A percentile compares a stretch with the other conserved stretches of the same genome.
phyloP scores from a whole-genome alignment of 1,284 basidiomycete species.

The Tremellales sp. region DNA sequence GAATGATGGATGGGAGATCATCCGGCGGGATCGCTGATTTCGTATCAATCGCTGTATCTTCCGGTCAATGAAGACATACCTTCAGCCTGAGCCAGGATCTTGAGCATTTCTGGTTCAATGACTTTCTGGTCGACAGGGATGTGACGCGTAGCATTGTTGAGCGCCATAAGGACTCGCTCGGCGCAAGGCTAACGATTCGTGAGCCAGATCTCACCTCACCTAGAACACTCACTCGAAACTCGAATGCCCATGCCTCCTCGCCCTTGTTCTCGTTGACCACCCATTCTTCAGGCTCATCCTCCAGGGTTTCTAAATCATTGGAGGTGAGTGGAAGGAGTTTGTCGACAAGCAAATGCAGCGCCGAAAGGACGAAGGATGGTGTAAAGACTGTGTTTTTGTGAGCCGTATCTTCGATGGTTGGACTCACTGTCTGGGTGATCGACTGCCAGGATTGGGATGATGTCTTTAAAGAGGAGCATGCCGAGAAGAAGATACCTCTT shows the following conservation, averaged over 20 bases:
- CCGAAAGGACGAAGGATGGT: slow-evolving; percentile 68
- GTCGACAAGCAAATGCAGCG: slow-evolving; percentile 71
- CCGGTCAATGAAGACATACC: slow-evolving; percentile 49
- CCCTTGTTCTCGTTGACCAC: slow-evolving; percentile 70
- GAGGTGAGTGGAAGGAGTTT: slow-evolving; percentile 77
- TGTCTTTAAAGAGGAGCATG: slow-evolving; percentile 81
- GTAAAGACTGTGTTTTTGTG: slow-evolving; percentile 58
- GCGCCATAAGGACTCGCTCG: slow-evolving; percentile 76
- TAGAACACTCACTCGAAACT: slow-evolving; percentile 63
- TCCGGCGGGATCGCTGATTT: slow-evolving; percentile 45
- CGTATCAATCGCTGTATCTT: neutral
- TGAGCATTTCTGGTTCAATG: slow-evolving; percentile 66
- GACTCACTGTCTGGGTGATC: slow-evolving; percentile 44
- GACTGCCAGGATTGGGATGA: slow-evolving; percentile 43
- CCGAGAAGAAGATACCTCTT: slow-evolving; percentile 72
- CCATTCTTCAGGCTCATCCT: slow-evolving; percentile 85
- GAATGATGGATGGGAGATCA: slow-evolving; percentile 63
- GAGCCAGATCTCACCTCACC: neutral
- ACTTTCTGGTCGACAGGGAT: slow-evolving; percentile 48
- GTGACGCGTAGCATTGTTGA: slow-evolving; percentile 68
- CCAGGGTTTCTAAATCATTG: slow-evolving; percentile 71
- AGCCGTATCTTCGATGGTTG: neutral
- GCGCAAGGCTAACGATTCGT: slow-evolving; percentile 64
- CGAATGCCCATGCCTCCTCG: slow-evolving; percentile 85
- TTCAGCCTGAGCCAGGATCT: slow-evolving; percentile 57